Evolutionary conservation across 495 filamentous ascomycete genomes (phyloP), one percentile per base, ranked within the genome.

Genomic region (Trichoderma virens): DNA sequence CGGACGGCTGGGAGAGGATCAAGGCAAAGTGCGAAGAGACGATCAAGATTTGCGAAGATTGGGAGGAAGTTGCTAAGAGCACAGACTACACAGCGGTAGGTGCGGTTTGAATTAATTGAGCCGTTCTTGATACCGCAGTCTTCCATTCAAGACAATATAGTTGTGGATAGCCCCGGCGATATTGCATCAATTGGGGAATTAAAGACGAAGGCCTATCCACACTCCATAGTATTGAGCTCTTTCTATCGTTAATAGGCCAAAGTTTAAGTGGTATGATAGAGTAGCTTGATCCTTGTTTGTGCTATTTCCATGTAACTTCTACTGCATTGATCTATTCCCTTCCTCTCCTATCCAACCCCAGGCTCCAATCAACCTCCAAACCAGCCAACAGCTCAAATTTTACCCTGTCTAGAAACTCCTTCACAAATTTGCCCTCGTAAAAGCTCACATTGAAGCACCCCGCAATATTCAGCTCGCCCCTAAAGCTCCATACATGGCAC

Each of bases 361-460:
- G n/a, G n/a, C n/a, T n/a, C 30, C 38, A n/a, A 0, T 51, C 45
- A 51, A 51, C 23, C 27, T 54, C 56, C 60, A 66, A 59, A 11
- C 65, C 65, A 8, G 54, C 59, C 23, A 62, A 35, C 1, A 69
- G 61, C 31, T 67, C 63, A 35, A 59, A 20, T 13, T 63, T 62
- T 8, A 66, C 34, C 38, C 67, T 68, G 1, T 64, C 62, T 27
- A 69, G 27, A 38, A 69, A 61, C 23, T 43, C 62, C 7, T 59
- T 27, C 2, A 71, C 67, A 62, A 74, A 68, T 13, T n/a, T 39
- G 3, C 25, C 38, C 13, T 69, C 65, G 38, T 74, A 74, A 47
- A 74, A 74, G 39, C 67, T 68, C 23, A 62, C 65, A 45, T 74
- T 74, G 20, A 64, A 74, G 25, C 65, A 43, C 16, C 61, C 63